Evolutionary conservation across 2,329 filamentous ascomycete genomes (phyloP).

Genomic region (Aspergillus novoparasiticus): DNA sequence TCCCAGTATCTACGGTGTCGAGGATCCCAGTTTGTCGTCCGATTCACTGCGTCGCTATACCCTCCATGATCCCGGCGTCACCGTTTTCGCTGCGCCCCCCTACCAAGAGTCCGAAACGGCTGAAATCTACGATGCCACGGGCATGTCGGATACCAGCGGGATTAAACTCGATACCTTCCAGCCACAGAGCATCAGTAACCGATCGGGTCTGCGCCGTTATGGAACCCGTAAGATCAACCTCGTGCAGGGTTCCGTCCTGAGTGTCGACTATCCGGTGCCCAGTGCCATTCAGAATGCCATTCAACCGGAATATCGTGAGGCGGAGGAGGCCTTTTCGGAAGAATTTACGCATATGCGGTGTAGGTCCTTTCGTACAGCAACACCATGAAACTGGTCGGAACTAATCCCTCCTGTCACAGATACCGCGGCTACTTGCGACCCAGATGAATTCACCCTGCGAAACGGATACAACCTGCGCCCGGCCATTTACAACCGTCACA

Average conservation of each 20-base stretch:
- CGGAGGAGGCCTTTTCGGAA: constrained; percentile 80
- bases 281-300: constrained; percentile 97
- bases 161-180: constrained; percentile 64
- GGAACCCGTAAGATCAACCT: constrained; percentile 97
- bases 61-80: constrained; percentile 53
- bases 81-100: constrained; percentile 52
- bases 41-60: constrained; percentile 36
- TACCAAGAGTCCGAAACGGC: constrained; percentile 61
- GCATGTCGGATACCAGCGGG: constrained; percentile 53
- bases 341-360: constrained; percentile 97
- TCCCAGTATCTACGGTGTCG: constrained; percentile 47
- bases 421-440: constrained; percentile 95
- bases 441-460: constrained; percentile 96
- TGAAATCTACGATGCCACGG: constrained; percentile 43
- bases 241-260: constrained; percentile 92
- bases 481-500: constrained; percentile 98
- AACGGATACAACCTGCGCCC: constrained; percentile 98
- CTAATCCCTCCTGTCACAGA: constrained; percentile 49
- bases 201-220: constrained; percentile 72
- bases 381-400: not conserved
- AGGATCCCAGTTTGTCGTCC: constrained; percentile 47
- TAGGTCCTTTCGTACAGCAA: constrained; percentile 38
- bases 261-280: constrained; percentile 94
- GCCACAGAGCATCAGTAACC: constrained; percentile 72
- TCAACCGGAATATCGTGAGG: constrained; percentile 82